Evolutionary conservation across 768 basidiomycete species (phyloP).

Genomic region (Gymnopilus dilepis): DNA sequence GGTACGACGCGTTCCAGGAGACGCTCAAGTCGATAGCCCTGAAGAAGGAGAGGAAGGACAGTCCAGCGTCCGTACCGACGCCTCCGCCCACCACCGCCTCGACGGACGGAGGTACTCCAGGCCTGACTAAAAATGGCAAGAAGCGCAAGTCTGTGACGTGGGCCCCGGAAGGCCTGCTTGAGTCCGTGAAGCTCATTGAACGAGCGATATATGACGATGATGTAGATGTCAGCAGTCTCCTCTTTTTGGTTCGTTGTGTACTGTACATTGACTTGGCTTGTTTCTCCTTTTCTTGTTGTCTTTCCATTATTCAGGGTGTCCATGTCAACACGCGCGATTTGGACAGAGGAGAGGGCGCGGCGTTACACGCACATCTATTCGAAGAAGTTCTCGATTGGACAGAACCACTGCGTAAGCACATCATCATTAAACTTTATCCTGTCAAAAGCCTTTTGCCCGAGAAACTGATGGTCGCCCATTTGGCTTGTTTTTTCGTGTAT

Average conservation of each 20-base stretch:
- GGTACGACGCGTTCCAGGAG: slow-evolving; percentile 84
- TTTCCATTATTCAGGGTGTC: slow-evolving; percentile 62
- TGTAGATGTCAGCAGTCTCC: slow-evolving; percentile 75
- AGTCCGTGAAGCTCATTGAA: slow-evolving; percentile 80
- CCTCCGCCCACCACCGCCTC: slow-evolving; percentile 52
- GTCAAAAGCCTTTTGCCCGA: slow-evolving; percentile 12
- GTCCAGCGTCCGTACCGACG: slow-evolving; percentile 65
- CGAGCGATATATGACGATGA: slow-evolving; percentile 90
- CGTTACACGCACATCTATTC: slow-evolving; percentile 80
- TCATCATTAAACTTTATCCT: slow-evolving; percentile 22
- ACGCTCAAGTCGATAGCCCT: slow-evolving; percentile 67
- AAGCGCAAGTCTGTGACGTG: slow-evolving; percentile 83
- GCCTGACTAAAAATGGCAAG: slow-evolving; percentile 50
- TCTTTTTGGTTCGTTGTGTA: slow-evolving; percentile 45
- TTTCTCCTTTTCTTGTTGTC: slow-evolving; percentile 37
- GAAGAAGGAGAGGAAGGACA: slow-evolving; percentile 50
- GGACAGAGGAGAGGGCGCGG: slow-evolving; percentile 87
- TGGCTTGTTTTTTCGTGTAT: slow-evolving; percentile 20
- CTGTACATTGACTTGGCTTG: slow-evolving; percentile 56
- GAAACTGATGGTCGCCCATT: slow-evolving; percentile 27
- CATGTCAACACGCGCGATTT: slow-evolving; percentile 81
- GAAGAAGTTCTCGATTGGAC: slow-evolving; percentile 89
- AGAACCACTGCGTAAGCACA: slow-evolving; percentile 77
- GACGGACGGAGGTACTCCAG: slow-evolving; percentile 13
- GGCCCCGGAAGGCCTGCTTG: slow-evolving; percentile 76